Evolutionary conservation across 805 yeast genomes (phyloP), one percentile per base, ranked within the genome.

Genomic region (Kazachstania kunashirensis): DNA sequence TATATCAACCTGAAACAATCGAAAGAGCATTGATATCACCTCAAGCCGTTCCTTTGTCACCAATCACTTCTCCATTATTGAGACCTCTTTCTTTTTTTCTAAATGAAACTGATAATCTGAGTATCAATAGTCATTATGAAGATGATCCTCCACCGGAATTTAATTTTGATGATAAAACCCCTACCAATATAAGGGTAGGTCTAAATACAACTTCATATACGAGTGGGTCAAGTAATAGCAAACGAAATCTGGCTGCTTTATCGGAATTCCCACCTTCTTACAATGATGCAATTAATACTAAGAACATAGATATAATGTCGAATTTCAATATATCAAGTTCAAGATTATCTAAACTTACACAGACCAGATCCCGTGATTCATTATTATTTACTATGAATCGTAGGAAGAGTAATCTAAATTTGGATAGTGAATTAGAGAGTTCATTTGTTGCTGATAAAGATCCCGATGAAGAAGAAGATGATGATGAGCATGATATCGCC

Each of bases 41-140:
- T 1, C 86, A 76, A 42, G 85, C 84, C 4, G 51, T 68, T 31
- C 84, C 84, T 2, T 59, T 65, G 17, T 72, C 80, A 1, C 77
- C 78, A 6, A 46, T 59, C 3, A 64, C 74, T 2, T 53, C 73
- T 5, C 55, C 57, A 9, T 50, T 62, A 5, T 62, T 70, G 24
- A 46, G 80, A 24, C 82, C 84, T 0, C 68, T 77, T 18, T 73
- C 45, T 6, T 35, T 37, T 9, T 17, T 20, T 3, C 6, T 31
- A 19, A 29, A 13, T 16, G 36, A 33, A 9, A 19, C 21, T 23
- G 42, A 35, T 24, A 24, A n/a, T n/a, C 11, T 38, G 9, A 33
- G 38, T 11, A 17, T 18, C 8, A 16, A 17, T 24, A 21, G 25
- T 21, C 21, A 20, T 20, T 5, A 15, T 13, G 10, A 9, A 10